Conservation (phyloP, 768 basidiomycete genomes). For the Candolleomyces eurysporus region DNA sequence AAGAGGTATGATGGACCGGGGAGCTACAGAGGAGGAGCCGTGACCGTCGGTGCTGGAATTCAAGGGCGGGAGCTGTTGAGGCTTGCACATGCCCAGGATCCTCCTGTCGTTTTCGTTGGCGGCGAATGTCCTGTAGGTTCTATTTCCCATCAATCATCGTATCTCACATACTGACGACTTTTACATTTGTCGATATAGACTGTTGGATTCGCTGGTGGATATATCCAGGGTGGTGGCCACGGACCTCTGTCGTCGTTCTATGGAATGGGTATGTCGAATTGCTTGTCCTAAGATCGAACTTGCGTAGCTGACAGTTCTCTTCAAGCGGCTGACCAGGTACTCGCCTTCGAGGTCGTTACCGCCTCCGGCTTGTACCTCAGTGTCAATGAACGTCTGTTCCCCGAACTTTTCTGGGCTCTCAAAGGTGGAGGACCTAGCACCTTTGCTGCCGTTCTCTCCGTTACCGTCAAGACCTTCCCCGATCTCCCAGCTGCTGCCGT, state of each 20-base stretch:
- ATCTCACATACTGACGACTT: background rate
- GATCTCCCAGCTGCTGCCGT: slow-evolving; percentile 10
- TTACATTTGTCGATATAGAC: slow-evolving; percentile 13
- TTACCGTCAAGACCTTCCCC: slow-evolving; percentile 19
- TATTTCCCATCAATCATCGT: background rate
- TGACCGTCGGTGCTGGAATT: slow-evolving; percentile 18
- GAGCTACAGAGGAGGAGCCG: slow-evolving; percentile 14
- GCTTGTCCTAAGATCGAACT: background rate
- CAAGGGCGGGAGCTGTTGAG: slow-evolving; percentile 13
- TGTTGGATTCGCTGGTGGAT: slow-evolving; percentile 38
- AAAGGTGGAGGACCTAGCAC: slow-evolving; percentile 24
- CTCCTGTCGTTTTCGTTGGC: slow-evolving; percentile 8
- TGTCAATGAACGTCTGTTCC: slow-evolving; percentile 30
- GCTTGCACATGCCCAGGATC: slow-evolving; percentile 8
- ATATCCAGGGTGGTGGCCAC: slow-evolving; percentile 28
- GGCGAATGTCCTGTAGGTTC: slow-evolving; percentile 17
- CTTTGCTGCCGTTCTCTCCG: slow-evolving; percentile 13
- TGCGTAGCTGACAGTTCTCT: background rate
- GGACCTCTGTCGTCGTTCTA: slow-evolving; percentile 14
- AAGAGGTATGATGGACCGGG: slow-evolving; percentile 12
- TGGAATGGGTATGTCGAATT: slow-evolving; percentile 15
- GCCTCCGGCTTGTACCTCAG: slow-evolving; percentile 32
- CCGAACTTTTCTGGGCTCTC: slow-evolving; percentile 41
- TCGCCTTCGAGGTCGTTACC: slow-evolving; percentile 38
- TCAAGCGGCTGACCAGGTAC: slow-evolving; percentile 20